Evolutionary conservation across 2,329 filamentous ascomycete species (phyloP).

Genomic region (Chaetomium olivaceum): DNA sequence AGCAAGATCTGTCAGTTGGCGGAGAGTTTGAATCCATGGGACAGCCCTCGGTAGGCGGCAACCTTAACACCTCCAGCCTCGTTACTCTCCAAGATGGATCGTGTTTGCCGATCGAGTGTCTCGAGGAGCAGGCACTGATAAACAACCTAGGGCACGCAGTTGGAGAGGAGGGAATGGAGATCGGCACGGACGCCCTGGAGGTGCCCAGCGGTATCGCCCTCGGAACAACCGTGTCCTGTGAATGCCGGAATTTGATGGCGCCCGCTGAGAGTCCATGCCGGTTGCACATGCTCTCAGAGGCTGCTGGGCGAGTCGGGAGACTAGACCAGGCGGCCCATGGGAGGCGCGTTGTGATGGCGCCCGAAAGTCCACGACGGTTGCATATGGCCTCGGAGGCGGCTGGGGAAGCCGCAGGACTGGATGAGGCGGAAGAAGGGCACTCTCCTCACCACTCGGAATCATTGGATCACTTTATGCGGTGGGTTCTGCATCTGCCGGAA

Average conservation of each 20-base stretch:
- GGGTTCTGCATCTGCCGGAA: no score
- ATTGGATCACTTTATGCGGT: no score
- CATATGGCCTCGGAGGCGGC: no score
- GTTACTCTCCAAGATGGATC: slow-evolving; percentile 2
- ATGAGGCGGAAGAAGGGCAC: no score
- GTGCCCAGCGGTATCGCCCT: neutral
- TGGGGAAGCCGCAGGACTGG: no score
- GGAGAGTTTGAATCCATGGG: no score
- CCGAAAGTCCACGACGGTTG: neutral
- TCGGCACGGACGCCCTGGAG: neutral
- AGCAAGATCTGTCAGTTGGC: no score
- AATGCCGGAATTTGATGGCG: neutral
- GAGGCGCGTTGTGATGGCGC: no score
- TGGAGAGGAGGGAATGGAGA: neutral
- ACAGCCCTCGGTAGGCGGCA: no score
- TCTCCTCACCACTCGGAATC: neutral
- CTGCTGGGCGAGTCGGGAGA: neutral
- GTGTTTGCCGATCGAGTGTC: neutral
- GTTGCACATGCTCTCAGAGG: neutral
- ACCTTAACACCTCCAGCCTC: no score
- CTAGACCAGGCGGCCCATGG: neutral
- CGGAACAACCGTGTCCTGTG: neutral
- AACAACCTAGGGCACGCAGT: neutral
- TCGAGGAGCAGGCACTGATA: neutral
- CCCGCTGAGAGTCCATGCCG: neutral